A percentile compares a stretch with the other conserved stretches of the same genome.
Evolutionary conservation across 805 yeast species (phyloP).

Genomic region (Blastobotrys attinorum): DNA sequence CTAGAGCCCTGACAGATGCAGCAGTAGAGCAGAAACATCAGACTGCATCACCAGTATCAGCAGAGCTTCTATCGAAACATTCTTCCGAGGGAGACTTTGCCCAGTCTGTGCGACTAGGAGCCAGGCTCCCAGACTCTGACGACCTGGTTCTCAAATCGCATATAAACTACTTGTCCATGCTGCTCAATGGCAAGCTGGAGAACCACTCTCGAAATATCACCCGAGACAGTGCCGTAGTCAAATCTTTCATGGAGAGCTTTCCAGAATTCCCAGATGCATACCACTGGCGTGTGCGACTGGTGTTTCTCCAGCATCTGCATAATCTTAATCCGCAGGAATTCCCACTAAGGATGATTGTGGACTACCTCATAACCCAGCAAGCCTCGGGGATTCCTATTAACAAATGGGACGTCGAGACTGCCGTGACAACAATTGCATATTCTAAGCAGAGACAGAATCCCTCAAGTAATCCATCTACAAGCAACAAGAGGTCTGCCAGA

Average conservation of each 20-base stretch:
- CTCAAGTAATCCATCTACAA: not conserved
- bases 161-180: constrained; percentile 12
- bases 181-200: not conserved
- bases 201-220: constrained; percentile 1
- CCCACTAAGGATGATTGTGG: constrained; percentile 19
- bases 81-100: not conserved
- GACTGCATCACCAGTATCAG: too few relatives aligned
- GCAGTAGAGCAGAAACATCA: too few relatives aligned
- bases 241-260: constrained; percentile 17
- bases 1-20: too few relatives aligned
- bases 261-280: constrained; percentile 16
- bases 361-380: constrained; percentile 24
- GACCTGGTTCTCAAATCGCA: constrained; percentile 16
- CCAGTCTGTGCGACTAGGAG: too few relatives aligned
- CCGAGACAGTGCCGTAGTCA: constrained; percentile 15
- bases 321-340: constrained; percentile 16
- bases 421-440: constrained; percentile 24
- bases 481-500: not conserved
- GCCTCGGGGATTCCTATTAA: constrained; percentile 25
- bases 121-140: constrained; percentile 6
- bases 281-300: constrained; percentile 26
- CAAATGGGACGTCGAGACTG: constrained; percentile 22
- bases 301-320: constrained; percentile 23
- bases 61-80: not conserved
- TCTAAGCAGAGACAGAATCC: not conserved